A percentile compares a stretch with the other conserved stretches of the same genome.
phyloP scores from a whole-genome alignment of 495 filamentous ascomycete genomes.

The Aspergillus saccharolyticus region DNA sequence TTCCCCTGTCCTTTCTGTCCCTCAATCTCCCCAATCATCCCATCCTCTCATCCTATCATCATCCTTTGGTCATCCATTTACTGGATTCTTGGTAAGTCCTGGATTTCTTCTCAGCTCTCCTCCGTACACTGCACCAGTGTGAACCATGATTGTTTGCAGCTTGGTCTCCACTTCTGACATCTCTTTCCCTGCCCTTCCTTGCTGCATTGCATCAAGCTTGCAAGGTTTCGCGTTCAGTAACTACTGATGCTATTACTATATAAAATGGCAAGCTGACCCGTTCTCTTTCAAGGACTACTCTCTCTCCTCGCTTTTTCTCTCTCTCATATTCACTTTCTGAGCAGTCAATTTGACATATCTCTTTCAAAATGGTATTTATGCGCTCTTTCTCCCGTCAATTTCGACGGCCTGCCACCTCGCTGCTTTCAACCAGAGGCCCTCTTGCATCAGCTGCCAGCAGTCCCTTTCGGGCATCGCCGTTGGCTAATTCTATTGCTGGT shows the following conservation, averaged over 20 bases:
- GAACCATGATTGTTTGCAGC: slow-evolving; percentile 3
- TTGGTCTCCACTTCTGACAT: neutral
- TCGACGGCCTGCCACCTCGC: slow-evolving; percentile 53
- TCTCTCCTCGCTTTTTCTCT: neutral
- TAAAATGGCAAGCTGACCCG: slow-evolving; percentile 20
- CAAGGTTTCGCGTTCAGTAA: neutral
- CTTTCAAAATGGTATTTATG: slow-evolving; percentile 66
- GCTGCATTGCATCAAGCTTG: neutral
- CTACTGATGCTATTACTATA: slow-evolving; percentile 6
- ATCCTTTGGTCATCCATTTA: slow-evolving; percentile 4
- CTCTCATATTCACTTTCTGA: slow-evolving; percentile 3
- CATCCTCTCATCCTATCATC: slow-evolving; percentile 13
- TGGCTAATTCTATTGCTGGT: slow-evolving; percentile 35
- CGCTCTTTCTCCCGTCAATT: slow-evolving; percentile 54
- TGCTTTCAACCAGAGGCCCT: slow-evolving; percentile 40
- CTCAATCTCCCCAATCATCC: neutral
- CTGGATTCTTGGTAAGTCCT: slow-evolving; percentile 17
- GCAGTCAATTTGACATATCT: slow-evolving; percentile 13
- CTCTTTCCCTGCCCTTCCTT: neutral
- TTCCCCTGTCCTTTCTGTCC: slow-evolving; percentile 10
- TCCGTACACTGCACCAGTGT: neutral
- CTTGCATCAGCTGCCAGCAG: slow-evolving; percentile 18
- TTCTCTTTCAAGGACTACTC: slow-evolving; percentile 2
- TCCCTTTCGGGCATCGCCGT: slow-evolving; percentile 28
- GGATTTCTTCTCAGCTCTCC: neutral